phyloP scores from a whole-genome alignment of 345 rosid species.

The Lepidium didymum region DNA sequence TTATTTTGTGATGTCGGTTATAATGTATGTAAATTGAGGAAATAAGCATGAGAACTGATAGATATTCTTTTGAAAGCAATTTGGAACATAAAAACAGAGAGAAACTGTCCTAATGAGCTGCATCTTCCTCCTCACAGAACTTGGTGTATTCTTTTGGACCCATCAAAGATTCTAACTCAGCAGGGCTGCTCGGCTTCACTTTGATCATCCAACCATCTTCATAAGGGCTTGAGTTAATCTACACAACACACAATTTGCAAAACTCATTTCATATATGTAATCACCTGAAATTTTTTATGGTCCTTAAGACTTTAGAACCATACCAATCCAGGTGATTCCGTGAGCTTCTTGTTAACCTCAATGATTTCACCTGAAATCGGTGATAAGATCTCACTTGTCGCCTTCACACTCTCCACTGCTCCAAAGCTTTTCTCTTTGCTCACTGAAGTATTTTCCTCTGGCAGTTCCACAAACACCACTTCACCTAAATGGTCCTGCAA shows the following conservation, averaged over 20 bases:
- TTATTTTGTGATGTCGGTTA: not conserved
- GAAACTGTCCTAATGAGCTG: slow-evolving; percentile 47
- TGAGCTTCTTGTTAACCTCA: slow-evolving; percentile 66
- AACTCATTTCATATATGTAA: not conserved
- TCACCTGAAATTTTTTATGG: not conserved
- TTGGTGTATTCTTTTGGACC: slow-evolving; percentile 68
- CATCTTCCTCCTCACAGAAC: slow-evolving; percentile 84
- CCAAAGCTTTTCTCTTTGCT: slow-evolving; percentile 59
- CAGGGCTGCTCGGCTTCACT: slow-evolving; percentile 69
- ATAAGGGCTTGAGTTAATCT: slow-evolving; percentile 85
- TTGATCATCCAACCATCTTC: slow-evolving; percentile 95
- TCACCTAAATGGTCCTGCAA: slow-evolving; percentile 85
- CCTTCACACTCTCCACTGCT: slow-evolving; percentile 90
- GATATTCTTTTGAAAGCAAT: not conserved
- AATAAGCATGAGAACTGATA: slow-evolving; percentile 1
- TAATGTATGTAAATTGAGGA: not conserved
- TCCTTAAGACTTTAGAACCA: not conserved
- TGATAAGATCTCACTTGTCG: slow-evolving; percentile 82
- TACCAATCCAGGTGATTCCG: slow-evolving; percentile 70
- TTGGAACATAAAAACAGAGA: not conserved
- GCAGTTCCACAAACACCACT: slow-evolving; percentile 86
- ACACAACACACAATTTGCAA: slow-evolving; percentile 1
- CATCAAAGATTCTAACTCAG: slow-evolving; percentile 61
- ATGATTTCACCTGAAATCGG: slow-evolving; percentile 76
- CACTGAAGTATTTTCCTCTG: slow-evolving; percentile 50